Evolutionary conservation across 2,329 filamentous ascomycete genomes (phyloP), one percentile per base, ranked within the genome.

Genomic region (Penicillium hordei): DNA sequence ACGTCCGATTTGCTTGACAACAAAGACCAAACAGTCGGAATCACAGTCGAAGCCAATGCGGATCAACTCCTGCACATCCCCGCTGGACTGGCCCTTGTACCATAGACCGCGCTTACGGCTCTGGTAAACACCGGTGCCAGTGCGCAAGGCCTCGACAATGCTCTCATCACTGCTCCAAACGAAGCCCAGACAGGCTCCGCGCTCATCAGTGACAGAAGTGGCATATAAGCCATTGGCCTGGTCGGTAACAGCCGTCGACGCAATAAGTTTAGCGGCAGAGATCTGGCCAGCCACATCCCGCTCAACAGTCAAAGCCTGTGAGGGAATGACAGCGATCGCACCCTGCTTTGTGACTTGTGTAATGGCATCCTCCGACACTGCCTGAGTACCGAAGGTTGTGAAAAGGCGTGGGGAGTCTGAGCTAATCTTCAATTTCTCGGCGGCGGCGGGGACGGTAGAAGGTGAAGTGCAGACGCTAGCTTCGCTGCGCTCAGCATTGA

Each of bases 101-200:
- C 94, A 99, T 29, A 99, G 78, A 0, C 94, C 94, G 44, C 94
- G 86, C 81, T 97, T 97, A 52, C 94, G 85, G 79, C 93, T 97
- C 77, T 97, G 92, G 74, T 99, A 99, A 38, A 97, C 93, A 33
- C 94, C 93, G 13, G 83, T 82, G 21, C 88, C 87, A 8, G 91
- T 96, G 68, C 85, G 86, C 60, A 99, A 73, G 38, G 93, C 93
- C 78, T 96, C 93, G 9, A 86, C 82, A 34, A 99, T 86, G 72
- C 93, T 97, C 75, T 95, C 90, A 62, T 89, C 86, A 70, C 90
- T 97, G 76, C 93, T 96, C 81, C 97, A 99, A 19, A 97, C 94
- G 63, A 99, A 78, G 0, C 94, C 94, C 15, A 99, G 80, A 9
- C 91, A 90, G 21, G 89, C 81, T 1, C 92, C 93, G 48, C 89